These are phyloP conservation scores for Limonium bicolor DNA, from an alignment of 148 eudicot genomes.

Conservation along the genomic window DNA sequence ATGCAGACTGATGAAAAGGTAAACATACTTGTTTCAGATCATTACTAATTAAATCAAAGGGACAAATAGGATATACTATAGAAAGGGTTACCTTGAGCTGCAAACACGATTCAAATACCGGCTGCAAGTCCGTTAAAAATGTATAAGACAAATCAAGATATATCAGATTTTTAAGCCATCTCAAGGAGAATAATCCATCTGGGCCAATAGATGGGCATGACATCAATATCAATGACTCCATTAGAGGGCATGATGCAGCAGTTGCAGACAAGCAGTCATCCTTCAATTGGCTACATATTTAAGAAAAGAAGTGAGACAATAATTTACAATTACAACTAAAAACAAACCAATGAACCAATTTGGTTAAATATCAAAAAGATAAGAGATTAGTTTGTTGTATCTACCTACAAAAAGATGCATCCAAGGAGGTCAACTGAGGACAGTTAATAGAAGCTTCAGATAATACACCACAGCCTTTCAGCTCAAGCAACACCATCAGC, in stretches of 20 bases:
- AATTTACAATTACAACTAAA: too few relatives aligned
- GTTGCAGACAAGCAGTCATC: constrained; percentile 79
- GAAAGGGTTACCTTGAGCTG: constrained; percentile 42
- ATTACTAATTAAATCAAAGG: background rate
- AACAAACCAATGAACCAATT: too few relatives aligned
- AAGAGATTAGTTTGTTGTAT: background rate
- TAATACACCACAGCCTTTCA: constrained; percentile 93
- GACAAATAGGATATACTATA: background rate
- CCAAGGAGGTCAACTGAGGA: constrained; percentile 66
- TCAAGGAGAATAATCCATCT: constrained; percentile 56
- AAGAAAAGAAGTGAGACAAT: too few relatives aligned
- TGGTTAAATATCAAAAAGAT: too few relatives aligned
- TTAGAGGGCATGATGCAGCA: constrained; percentile 56
- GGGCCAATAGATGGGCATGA: constrained; percentile 84
- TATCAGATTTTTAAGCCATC: constrained; percentile 41
- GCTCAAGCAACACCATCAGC: constrained; percentile 61
- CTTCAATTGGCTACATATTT: constrained; percentile 54
- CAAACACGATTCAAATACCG: constrained; percentile 66
- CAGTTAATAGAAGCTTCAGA: constrained; percentile 73
- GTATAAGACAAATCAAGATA: constrained; percentile 93
- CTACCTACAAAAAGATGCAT: constrained; percentile 97
- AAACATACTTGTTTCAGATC: background rate
- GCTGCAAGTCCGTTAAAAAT: constrained; percentile 66
- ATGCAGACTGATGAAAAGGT: background rate
- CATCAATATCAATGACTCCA: constrained; percentile 76